Evolutionary conservation across 176 grass and related monocot species (phyloP), one percentile per base, ranked within the genome.

Genomic region (Canna indica): DNA sequence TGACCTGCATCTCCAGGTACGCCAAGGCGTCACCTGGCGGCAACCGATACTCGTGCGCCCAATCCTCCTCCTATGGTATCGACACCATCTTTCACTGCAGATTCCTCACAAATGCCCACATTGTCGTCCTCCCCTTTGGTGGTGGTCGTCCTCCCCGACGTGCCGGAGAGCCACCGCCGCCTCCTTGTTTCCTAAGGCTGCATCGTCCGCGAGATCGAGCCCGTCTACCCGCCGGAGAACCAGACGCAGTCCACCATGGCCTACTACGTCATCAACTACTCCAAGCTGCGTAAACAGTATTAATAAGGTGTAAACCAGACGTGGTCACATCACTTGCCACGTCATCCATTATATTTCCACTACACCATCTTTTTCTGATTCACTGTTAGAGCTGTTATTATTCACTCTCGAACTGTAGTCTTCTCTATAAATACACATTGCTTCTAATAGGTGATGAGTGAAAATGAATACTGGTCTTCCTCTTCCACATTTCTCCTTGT

Each of bases 201-300:
- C 76, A 70, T 96, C 61, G 69, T 96, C 64, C 88, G 78, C 29
- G 91, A 96, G 82, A 91, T 96, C 78, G 73, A 78, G 29, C 91
- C 91, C 4, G 74, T 96, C 18, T 91, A 96, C 78, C 91, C 91
- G 2, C 91, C 91, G 4, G 80, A 91, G 81, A 91, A 82, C 78
- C 91, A 96, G 68, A 96, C 88, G 12, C 82, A 91, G 82, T 96
- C 88, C 45, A 88, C 91, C 75, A 91, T 88, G 91, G 83, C 91
- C 0, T 96, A 96, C 70, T 96, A 96, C 72, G 88, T 88, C 41
- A 91, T 96, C 77, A 96, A 91, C 73, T 96, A 96, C 75, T 96
- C 91, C 82, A 96, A n/a, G n/a, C n/a, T n/a, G n/a, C n/a, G n/a
- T n/a, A n/a, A n/a, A n/a, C n/a, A n/a, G n/a, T n/a, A n/a, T n/a